Base-by-base conservation (phyloP, 2,329 filamentous ascomycete species). In the Pseudocercospora fijiensis region DNA sequence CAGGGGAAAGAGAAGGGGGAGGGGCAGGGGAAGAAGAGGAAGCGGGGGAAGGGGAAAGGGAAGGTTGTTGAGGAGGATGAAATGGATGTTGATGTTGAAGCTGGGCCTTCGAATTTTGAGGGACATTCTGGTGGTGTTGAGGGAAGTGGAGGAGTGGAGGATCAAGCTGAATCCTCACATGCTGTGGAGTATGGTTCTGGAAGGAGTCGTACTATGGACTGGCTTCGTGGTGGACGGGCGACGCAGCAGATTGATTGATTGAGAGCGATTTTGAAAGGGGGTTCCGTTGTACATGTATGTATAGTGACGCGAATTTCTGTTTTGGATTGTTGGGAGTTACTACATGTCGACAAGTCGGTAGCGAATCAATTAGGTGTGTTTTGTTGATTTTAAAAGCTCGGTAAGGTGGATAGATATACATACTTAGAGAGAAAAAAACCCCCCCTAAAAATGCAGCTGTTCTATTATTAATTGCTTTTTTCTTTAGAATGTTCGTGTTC, bases 1-100 rank as follows among this genome's bases (percentile, higher is more conserved):
- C 63, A 58, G 60, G 68, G 65, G 30, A 70, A 66, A 60, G 61
- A 62, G 55, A 52, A 28, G 37, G 22, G 2, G n/a, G 59, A 49
- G 28, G 33, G 13, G 55, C 43, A 27, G 60, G 43, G 24, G 60
- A 37, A 28, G 63, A 28, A 13, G 58, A 55, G 41, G 33, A 53
- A 26, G 26, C 51, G 41, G 26, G 28, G 47, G 24, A 52, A 27
- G n/a, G 57, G 56, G 45, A 65, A 60, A 47, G 43, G 33, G 49
- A 56, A 37, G 53, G 26, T 22, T 18, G 28, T 20, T 49, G 20
- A 16, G 7, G 51, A 33, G n/a, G 51, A 18, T 9, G 49, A 18
- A 2, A 33, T 4, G 1, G 10, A 10, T 3, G 60, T 55, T 20
- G 8, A 18, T 8, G 28, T 18, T 8, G 47, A 61, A 27, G 28